phyloP scores from a whole-genome alignment of 176 grass and related monocot genomes.

The Poa annua region DNA sequence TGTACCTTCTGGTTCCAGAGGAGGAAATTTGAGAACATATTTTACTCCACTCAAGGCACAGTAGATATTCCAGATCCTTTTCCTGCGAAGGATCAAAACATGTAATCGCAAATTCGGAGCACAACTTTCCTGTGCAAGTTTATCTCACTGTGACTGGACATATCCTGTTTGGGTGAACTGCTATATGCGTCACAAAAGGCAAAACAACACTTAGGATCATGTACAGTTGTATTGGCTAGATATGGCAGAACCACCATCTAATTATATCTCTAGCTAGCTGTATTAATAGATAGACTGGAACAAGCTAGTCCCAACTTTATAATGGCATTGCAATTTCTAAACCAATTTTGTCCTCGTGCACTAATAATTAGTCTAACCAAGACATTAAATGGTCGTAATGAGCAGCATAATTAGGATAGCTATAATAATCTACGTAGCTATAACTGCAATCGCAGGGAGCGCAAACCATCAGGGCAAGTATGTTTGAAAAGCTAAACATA shows the following conservation, averaged over 20 bases:
- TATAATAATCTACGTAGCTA: background rate
- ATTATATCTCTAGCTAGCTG: no score
- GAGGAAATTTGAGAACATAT: conserved; percentile 7
- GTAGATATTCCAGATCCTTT: background rate
- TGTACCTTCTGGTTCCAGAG: background rate
- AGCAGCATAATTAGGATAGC: background rate
- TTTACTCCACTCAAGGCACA: background rate
- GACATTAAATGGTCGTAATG: background rate
- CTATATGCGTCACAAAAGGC: background rate
- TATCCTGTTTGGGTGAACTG: background rate
- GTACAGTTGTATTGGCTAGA: no score
- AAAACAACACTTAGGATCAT: background rate
- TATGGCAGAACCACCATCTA: background rate
- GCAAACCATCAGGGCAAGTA: background rate
- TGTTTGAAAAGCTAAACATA: background rate
- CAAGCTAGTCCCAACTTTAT: background rate
- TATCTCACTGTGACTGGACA: background rate
- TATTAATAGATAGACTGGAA: background rate
- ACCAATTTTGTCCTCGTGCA: background rate
- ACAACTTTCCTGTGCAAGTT: background rate
- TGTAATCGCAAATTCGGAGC: background rate
- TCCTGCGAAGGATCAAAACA: background rate
- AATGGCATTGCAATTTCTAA: background rate
- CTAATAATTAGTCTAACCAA: background rate
- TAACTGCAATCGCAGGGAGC: background rate